Conservation (phyloP, 2,329 filamentous ascomycete species). For the Trichoderma atroviride region DNA sequence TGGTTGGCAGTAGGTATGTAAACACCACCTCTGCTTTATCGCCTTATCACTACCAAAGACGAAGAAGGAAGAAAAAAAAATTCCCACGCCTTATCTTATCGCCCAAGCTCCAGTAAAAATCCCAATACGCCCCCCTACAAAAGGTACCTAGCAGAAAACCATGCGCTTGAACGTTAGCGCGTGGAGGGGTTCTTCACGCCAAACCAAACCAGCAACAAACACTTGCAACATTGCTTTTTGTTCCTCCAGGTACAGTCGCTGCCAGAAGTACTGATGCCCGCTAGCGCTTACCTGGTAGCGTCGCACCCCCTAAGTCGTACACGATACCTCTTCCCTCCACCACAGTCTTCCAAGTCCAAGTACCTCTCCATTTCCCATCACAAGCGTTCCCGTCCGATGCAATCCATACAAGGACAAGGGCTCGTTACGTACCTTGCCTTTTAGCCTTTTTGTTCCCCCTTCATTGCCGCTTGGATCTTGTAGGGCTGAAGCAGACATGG, state of each 20-base stretch:
- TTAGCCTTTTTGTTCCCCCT: background rate
- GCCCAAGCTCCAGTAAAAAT: conserved; percentile 4
- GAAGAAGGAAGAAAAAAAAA: conserved; percentile 8
- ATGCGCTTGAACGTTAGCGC: background rate
- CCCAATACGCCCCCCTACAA: background rate
- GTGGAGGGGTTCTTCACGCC: background rate
- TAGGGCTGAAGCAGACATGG: conserved; percentile 26
- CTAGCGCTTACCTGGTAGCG: conserved; percentile 13
- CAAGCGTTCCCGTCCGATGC: background rate
- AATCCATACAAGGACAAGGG: conserved; percentile 22
- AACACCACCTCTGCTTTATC: conserved; percentile 9
- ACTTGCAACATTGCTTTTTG: background rate
- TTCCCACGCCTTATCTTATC: conserved; percentile 23
- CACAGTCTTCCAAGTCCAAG: background rate
- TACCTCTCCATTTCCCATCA: background rate
- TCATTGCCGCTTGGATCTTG: background rate
- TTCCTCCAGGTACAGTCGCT: background rate
- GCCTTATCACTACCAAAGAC: conserved; percentile 13
- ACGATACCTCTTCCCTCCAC: conserved; percentile 16
- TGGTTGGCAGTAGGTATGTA: background rate
- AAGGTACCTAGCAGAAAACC: background rate
- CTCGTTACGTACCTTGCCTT: background rate
- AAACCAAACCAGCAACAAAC: background rate
- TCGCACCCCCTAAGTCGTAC: conserved; percentile 19
- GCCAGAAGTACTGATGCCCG: background rate